These are phyloP conservation scores for Podosphaera aphanis DNA, from an alignment of 2,329 filamentous ascomycete genomes.

Conservation along the genomic window DNA sequence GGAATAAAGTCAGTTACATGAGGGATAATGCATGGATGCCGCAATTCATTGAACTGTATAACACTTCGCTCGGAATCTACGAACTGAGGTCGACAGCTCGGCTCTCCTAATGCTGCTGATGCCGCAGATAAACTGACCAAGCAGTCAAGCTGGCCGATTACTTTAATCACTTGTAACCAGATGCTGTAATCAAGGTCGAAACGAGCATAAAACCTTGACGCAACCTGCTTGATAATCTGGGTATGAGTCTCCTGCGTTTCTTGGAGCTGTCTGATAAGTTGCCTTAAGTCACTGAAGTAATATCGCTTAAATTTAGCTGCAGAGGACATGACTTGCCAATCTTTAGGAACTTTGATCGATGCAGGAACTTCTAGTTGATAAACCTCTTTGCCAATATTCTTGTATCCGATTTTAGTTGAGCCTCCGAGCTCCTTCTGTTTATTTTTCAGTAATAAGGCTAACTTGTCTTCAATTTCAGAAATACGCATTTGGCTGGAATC, in stretches of 20 bases:
- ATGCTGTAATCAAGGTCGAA: slow-evolving; percentile 71
- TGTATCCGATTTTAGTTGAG: slow-evolving; percentile 41
- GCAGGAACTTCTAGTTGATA: slow-evolving; percentile 90
- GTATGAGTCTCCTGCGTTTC: slow-evolving; percentile 86
- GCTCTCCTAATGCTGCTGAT: slow-evolving; percentile 60
- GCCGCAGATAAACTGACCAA: slow-evolving; percentile 80
- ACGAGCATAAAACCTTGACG: slow-evolving; percentile 57
- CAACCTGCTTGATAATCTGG: slow-evolving; percentile 73
- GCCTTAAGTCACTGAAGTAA: slow-evolving; percentile 67
- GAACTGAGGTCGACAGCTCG: slow-evolving; percentile 74
- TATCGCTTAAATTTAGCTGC: slow-evolving; percentile 79
- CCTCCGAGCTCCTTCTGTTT: slow-evolving; percentile 54
- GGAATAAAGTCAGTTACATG: slow-evolving; percentile 88
- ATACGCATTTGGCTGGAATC: slow-evolving; percentile 62
- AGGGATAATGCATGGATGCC: slow-evolving; percentile 84
- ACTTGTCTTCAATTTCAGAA: slow-evolving; percentile 46
- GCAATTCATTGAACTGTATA: slow-evolving; percentile 76
- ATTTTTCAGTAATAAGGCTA: slow-evolving; percentile 46
- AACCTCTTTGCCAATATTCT: slow-evolving; percentile 85
- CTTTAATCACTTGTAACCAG: slow-evolving; percentile 77
- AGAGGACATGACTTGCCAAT: slow-evolving; percentile 91
- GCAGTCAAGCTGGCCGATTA: slow-evolving; percentile 83
- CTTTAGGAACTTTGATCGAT: slow-evolving; percentile 55
- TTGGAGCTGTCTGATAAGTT: slow-evolving; percentile 66
- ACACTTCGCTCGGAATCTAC: slow-evolving; percentile 65